Evolutionary conservation across 176 grass and related monocot genomes (phyloP), one percentile per base, ranked within the genome.

Genomic region (Hyparrhenia diplandra): DNA sequence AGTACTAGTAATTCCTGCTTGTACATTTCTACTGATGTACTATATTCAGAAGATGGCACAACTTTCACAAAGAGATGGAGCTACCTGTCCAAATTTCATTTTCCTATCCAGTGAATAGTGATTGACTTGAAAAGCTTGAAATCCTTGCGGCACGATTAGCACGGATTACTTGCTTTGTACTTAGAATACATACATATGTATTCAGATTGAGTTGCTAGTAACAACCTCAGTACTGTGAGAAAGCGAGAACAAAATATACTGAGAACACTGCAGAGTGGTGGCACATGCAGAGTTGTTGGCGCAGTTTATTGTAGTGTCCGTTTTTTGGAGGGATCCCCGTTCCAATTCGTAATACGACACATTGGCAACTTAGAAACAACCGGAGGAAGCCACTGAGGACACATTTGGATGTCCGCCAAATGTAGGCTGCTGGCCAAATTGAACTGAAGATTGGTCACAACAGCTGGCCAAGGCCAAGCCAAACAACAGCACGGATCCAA

Each of bases 271-370:
- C 65, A 36, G 41, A 61, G 28, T 24, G 34, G 29, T 54, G 63
- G 3, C 87, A 84, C 82, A 55, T 76, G 87, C 31, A 81, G 64
- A 81, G 87, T 89, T 18, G 42, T 28, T 84, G 77, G 62, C 11
- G 77, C 54, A 18, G 82, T 85, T 89, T 85, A 89, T 85, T 85
- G 82, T 72, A 7, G 10, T 45, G 76, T 25, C 25, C 21, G 51
- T n/a, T 89, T n/a, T n/a, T 79, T 42, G 71, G 71, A 81, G 77
- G 87, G 75, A 75, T 76, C 16, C n/a, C 30, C 12, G 14, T 76
- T 85, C 41, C 76, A 76, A 55, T 71, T 64, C 69, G 25, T 32
- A 43, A 32, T 29, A 42, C 3, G 13, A 39, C 36, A 10, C 9
- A 57, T 11, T 11, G 21, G 54, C 54, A 57, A n/a, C 54, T 10